These are phyloP conservation scores for Tricholoma sp. DNA, from an alignment of 768 basidiomycete species.

Conservation along the genomic window DNA sequence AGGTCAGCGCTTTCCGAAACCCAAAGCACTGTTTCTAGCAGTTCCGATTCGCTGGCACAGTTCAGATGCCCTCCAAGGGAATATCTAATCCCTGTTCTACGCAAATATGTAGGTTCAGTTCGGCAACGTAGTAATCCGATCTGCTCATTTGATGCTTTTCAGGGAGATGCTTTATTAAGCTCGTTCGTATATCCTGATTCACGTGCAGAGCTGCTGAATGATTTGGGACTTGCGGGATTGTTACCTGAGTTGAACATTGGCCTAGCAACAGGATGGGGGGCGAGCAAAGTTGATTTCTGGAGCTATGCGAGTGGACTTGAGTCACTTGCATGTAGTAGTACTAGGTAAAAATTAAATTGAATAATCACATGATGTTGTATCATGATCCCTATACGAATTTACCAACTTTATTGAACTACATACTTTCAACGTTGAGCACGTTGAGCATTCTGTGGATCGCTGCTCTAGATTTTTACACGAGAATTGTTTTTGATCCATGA, in stretches of 20 bases:
- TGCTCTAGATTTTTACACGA: background rate
- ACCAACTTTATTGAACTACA: too few species aligned
- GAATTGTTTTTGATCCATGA: slow-evolving; percentile 5
- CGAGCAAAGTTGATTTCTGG: slow-evolving; percentile 58
- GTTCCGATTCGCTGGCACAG: slow-evolving; percentile 16
- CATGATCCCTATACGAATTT: too few species aligned
- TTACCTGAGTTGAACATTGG: slow-evolving; percentile 29
- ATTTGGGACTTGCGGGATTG: slow-evolving; percentile 46
- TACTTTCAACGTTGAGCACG: too few species aligned
- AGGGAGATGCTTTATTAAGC: slow-evolving; percentile 55
- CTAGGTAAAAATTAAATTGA: background rate
- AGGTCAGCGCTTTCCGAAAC: slow-evolving; percentile 25
- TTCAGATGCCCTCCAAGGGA: slow-evolving; percentile 28
- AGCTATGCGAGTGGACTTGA: slow-evolving; percentile 43
- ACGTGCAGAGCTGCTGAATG: slow-evolving; percentile 56
- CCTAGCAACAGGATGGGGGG: slow-evolving; percentile 25
- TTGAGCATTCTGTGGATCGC: too few species aligned
- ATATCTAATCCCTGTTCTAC: slow-evolving; percentile 47
- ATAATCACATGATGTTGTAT: background rate
- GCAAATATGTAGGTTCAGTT: slow-evolving; percentile 48
- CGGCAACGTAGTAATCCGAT: background rate
- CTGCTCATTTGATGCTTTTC: slow-evolving; percentile 1
- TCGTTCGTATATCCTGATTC: slow-evolving; percentile 75
- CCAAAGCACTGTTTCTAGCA: slow-evolving; percentile 16
- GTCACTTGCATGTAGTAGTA: too few species aligned